Evolutionary conservation across 1,284 basidiomycete species (phyloP), one percentile per base, ranked within the genome.

Genomic region (Ceratobasidium sp.): DNA sequence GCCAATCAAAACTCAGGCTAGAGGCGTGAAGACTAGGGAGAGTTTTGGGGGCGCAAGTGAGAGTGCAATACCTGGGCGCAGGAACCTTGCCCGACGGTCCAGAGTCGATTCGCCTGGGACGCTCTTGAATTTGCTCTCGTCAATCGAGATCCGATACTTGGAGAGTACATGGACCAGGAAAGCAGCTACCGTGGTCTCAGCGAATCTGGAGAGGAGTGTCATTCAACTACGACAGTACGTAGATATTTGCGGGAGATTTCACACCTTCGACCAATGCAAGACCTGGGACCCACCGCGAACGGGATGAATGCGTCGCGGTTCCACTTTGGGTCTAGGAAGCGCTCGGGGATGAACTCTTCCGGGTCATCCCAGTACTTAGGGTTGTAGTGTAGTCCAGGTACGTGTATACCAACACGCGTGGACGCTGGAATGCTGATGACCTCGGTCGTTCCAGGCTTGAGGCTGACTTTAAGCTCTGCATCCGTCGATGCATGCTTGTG

Each of bases 281-380:
- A 73, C 49, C 80, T 73, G 9, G 70, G 64, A 6, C 80, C 80
- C 21, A 75, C 63, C 3, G 76, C 75, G 75, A 80, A 81, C 13
- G 78, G 76, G 0, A 78, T 69, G 61, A 78, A 70, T 38, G 66
- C 66, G 38, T 70, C 66, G 18, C 66, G 52, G 54, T 76, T 73
- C 21, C 52, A 32, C 13, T 74, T 69, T 9, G 67, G 72, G 23
- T 76, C 74, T 16, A 80, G 70, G 49, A 78, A 78, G 46, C 80
- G 75, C 18, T 75, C 74, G 30, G 79, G 79, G 59, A 77, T 72
- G 75, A 77, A 80, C 1, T 73, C 67, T 23, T 73, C 57, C 3
- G 77, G 74, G 30, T 79, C 74, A 16, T 69, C 30, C 78, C 79
- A 80, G 72, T 77, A 72, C 54, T 14, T 41, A 30, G 41, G 54